Conservation (phyloP, 805 yeast genomes). For the Saturnispora dispora region DNA sequence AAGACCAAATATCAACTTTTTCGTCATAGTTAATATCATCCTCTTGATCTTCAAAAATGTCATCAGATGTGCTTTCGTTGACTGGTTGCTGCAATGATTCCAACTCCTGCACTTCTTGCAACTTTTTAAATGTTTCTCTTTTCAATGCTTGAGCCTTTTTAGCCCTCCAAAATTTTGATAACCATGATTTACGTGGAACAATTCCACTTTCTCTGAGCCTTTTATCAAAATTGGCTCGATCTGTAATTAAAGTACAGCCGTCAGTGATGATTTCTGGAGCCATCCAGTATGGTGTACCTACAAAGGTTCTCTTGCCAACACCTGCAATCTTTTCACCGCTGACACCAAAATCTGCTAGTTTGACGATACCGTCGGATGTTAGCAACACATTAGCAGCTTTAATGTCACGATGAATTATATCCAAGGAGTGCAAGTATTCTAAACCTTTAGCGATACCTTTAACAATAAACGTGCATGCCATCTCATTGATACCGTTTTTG, state of each 20-base stretch:
- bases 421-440: slow-evolving; percentile 58
- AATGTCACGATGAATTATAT: slow-evolving; percentile 85
- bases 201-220: slow-evolving; percentile 8
- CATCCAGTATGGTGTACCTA: slow-evolving; percentile 66
- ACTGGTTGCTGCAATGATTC: background rate
- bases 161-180: slow-evolving; percentile 12
- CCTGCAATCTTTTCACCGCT: slow-evolving; percentile 64
- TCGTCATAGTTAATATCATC: slow-evolving; percentile 56
- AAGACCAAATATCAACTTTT: slow-evolving; percentile 92
- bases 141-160: background rate
- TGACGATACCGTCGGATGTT: slow-evolving; percentile 64
- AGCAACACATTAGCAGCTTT: slow-evolving; percentile 86
- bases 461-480: slow-evolving; percentile 50
- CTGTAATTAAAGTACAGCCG: slow-evolving; percentile 4
- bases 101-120: background rate
- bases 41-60: background rate
- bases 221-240: slow-evolving; percentile 7
- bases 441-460: slow-evolving; percentile 63
- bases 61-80: slow-evolving; percentile 6
- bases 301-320: slow-evolving; percentile 43
- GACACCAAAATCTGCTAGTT: slow-evolving; percentile 93
- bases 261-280: slow-evolving; percentile 85
- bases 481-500: slow-evolving; percentile 45
- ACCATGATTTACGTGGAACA: slow-evolving; percentile 2
- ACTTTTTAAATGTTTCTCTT: background rate